Base-by-base conservation (phyloP, 2,329 filamentous ascomycete species). In the Alternaria sp. region DNA sequence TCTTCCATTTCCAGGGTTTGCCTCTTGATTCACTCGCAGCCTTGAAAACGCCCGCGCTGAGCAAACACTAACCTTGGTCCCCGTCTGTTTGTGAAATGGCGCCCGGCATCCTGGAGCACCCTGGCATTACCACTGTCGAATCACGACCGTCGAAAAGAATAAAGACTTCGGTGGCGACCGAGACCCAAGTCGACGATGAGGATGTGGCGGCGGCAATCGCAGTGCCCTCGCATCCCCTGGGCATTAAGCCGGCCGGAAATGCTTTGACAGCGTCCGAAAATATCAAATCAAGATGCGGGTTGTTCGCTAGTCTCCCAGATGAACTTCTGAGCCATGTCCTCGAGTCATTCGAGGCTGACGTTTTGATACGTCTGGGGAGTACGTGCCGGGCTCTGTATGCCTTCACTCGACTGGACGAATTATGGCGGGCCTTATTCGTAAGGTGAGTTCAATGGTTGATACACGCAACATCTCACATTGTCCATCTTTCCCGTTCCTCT, bases 331-430 rank as follows among this genome's bases (percentile, higher is more conserved):
- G 89, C 66, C 83, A 90, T 54, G 75, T 97, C 16, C 80, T 97
- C 62, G 94, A 97, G 76, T 87, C 83, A 70, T 83, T 97, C 46
- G 89, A 94, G 70, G 82, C 86, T 49, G 70, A 78, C 9, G 82
- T 84, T 53, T 81, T 98, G 53, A 78, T 89, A 57, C 80, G 79
- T 7, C 81, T 98, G 42, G 92, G 93, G 8, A 86, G 86, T 56
- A 91, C 93, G 6, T 97, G 94, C 82, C 92, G 89, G 76, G 93
- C 92, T 54, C 81, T 98, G 16, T 94, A 93, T 82, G 94, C 93
- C 1, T 96, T 94, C 75, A 91, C 90, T 55, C 85, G 89, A 51
- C 88, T 88, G 48, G 94, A 97, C 65, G 94, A 98, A 71, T 78
- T 97, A 36, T 98, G 94, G 94, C 94, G 95, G 78, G 79, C 88